Base-by-base conservation (phyloP, 2,329 filamentous ascomycete species). In the Ceratocystis eucalypticola region DNA sequence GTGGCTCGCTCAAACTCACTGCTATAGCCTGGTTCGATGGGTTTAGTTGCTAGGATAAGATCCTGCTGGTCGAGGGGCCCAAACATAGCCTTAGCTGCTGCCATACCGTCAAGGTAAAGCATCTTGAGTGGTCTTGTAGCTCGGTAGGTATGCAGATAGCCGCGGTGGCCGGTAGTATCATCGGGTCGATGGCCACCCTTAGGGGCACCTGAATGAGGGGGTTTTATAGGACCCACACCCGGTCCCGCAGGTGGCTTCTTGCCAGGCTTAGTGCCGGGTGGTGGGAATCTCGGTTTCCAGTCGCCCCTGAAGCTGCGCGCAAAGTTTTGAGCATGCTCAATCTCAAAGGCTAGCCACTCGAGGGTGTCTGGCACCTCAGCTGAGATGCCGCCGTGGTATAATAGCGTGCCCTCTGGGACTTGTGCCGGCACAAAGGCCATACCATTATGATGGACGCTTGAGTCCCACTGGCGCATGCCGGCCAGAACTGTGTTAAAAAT, bases 311-410 rank as follows among this genome's bases (percentile, higher is more conserved):
- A 62, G 28, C 70, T 70, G 20, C 73, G 73, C 0, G 87, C 84
- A 74, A 91, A 91, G 2, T 78, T 72, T 69, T 87, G 78, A 0
- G 88, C 85, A 74, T 91, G 88, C 70, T 91, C 88, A 2, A 87
- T 80, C 72, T 91, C 88, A 71, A 91, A 91, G 0, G 88, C 88
- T 1, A 91, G 77, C 87, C 88, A 91, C 71, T 91, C 85, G 2
- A 79, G 80, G 0, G 78, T 80, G 1, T 74, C 73, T 0, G 88
- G 79, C 0, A 78, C 76, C 1, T 79, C 73, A 0, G 76, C 70
- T 0, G 71, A 73, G 7, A 70, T 70, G 0, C 79, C 80, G 12
- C 88, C 88, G 71, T 91, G 88, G 71, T 90, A 89, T 8, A 91
- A 74, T 45, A 85, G 75, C 0, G 84, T 87, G 2, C 84, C 86